Percentiles rank a stretch among this genome's conserved stretches.
These are phyloP conservation scores for Phytopythium helicoides DNA, from an alignment of 352 stramenopile genomes.

Conservation along the genomic window DNA sequence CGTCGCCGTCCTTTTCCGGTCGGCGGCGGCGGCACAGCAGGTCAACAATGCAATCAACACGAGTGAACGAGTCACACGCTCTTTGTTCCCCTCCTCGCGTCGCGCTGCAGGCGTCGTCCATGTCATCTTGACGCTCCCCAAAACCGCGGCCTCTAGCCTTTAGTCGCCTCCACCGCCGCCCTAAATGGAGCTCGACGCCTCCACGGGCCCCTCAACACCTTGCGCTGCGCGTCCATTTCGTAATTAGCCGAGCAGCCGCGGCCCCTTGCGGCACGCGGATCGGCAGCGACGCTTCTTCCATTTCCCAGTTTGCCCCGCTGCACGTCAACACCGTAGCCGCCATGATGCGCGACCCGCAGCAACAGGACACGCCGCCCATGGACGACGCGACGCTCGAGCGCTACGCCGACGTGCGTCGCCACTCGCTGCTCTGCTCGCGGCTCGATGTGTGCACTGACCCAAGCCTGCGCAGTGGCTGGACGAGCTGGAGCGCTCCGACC, in stretches of 20 bases:
- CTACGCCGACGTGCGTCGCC: constrained; percentile 55
- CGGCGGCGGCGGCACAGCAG: no score
- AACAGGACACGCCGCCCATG: constrained; percentile 31
- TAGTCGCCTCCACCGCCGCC: no score
- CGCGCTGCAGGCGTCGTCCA: no score
- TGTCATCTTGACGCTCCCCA: no score
- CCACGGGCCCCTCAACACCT: no score
- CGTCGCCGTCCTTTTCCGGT: no score
- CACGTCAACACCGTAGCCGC: not conserved
- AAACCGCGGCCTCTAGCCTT: no score
- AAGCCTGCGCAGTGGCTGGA: constrained; percentile 82
- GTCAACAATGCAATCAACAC: constrained; percentile 7
- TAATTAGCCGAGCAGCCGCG: not conserved
- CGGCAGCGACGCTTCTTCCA: constrained; percentile 1
- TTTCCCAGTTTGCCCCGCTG: not conserved
- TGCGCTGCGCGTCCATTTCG: constrained; percentile 5
- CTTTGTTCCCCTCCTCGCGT: not conserved
- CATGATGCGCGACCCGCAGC: not conserved
- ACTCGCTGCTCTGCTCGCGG: no score
- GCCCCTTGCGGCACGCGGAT: not conserved
- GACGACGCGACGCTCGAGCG: constrained; percentile 65
- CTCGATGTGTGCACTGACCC: no score
- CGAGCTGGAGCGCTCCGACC: constrained; percentile 66
- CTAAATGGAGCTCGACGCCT: no score
- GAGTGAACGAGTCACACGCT: constrained; percentile 10